Evolutionary conservation across 2,329 filamentous ascomycete genomes (phyloP).

Genomic region (Graphilbum fragrans): DNA sequence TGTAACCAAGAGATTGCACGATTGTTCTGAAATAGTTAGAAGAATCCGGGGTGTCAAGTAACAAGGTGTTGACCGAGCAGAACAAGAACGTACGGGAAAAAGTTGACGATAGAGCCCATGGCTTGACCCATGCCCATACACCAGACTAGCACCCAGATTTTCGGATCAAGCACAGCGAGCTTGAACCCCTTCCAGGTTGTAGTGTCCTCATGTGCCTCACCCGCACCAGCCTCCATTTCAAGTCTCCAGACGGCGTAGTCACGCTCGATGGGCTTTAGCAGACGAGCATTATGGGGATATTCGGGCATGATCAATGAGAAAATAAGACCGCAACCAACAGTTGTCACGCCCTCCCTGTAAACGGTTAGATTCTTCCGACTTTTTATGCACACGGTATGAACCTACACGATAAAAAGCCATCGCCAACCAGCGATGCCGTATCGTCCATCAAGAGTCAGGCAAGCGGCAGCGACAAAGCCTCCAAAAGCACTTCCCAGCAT

Average conservation of each 20-base stretch:
- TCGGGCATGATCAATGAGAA: too few species aligned
- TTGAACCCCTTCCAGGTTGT: slow-evolving; percentile 10
- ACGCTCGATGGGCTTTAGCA: slow-evolving; percentile 15
- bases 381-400: too few species aligned
- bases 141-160: slow-evolving; percentile 3
- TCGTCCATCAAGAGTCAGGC: too few species aligned
- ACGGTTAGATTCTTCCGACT: too few species aligned
- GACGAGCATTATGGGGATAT: slow-evolving; percentile 24
- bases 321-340: too few species aligned
- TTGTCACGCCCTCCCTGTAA: too few species aligned
- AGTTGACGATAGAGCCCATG: slow-evolving; percentile 20
- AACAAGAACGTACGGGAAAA: slow-evolving; percentile 11
- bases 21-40: too few species aligned
- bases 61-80: too few species aligned
- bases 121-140: slow-evolving; percentile 18
- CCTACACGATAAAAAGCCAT: too few species aligned
- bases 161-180: not conserved
- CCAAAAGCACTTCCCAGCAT: too few species aligned
- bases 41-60: not conserved
- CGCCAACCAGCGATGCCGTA: too few species aligned
- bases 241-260: slow-evolving; percentile 20
- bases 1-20: slow-evolving; percentile 18
- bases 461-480: too few species aligned
- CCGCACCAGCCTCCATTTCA: slow-evolving; percentile 20
- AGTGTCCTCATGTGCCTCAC: slow-evolving; percentile 21